phyloP scores from a whole-genome alignment of 1,284 basidiomycete genomes.

The Ganoderma multipileum region DNA sequence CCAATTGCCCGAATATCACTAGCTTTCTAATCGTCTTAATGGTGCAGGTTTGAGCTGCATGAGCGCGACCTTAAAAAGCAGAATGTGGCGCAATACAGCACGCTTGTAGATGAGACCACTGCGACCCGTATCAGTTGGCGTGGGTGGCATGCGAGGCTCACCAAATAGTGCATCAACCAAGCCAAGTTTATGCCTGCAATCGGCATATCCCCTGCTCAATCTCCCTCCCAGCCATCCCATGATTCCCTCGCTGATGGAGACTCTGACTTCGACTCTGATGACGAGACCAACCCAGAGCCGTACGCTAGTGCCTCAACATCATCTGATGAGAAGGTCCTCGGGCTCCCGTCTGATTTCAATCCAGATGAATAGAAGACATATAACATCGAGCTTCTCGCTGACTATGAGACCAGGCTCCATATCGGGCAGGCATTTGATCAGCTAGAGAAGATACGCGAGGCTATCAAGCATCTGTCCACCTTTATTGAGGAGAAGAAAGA shows the following conservation, averaged over 20 bases:
- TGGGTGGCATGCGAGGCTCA: neutral
- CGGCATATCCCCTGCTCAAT: neutral
- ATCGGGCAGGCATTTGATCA: slow-evolving; percentile 9
- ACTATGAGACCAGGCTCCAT: slow-evolving; percentile 1
- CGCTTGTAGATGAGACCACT: neutral
- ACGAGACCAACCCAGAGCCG: no score
- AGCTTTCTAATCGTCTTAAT: no score
- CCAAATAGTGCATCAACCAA: neutral
- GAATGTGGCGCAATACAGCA: neutral
- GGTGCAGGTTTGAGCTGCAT: neutral
- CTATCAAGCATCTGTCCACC: neutral
- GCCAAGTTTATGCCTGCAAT: neutral
- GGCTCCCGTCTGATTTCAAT: slow-evolving; percentile 11
- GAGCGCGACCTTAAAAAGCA: neutral
- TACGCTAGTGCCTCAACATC: no score
- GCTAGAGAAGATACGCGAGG: neutral
- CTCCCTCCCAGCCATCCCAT: no score
- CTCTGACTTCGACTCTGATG: neutral
- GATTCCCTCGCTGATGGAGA: no score
- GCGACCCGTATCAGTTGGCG: neutral
- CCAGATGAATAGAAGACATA: neutral
- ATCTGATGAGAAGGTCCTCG: neutral
- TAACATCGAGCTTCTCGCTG: neutral
- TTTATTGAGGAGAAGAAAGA: neutral
- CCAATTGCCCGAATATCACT: neutral